phyloP scores from a whole-genome alignment of 257 asterid species.

The Ehretia macrophylla region DNA sequence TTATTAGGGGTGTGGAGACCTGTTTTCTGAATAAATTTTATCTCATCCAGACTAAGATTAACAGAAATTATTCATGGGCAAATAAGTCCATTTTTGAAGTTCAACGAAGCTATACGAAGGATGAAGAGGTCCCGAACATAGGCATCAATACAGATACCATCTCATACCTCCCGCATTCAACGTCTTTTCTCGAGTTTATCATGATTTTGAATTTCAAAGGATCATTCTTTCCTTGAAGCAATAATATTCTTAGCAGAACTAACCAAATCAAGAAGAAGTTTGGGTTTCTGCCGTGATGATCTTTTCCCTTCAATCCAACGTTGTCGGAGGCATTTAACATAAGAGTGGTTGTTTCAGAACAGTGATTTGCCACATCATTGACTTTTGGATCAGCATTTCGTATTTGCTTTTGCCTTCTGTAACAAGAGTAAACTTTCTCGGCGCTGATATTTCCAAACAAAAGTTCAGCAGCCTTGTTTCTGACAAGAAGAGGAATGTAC shows the following conservation, averaged over 20 bases:
- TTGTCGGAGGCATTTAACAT: background rate
- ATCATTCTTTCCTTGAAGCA: slow-evolving; percentile 48
- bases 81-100: too few relatives aligned
- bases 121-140: background rate
- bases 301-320: slow-evolving; percentile 6
- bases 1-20: too few relatives aligned
- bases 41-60: too few relatives aligned
- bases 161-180: slow-evolving; percentile 59
- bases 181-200: slow-evolving; percentile 38
- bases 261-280: slow-evolving; percentile 50
- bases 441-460: slow-evolving; percentile 58
- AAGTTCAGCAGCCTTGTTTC: slow-evolving; percentile 57
- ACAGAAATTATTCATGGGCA: too few relatives aligned
- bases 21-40: too few relatives aligned
- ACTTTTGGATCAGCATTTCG: slow-evolving; percentile 4
- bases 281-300: slow-evolving; percentile 11
- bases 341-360: background rate
- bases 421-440: slow-evolving; percentile 43
- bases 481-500: slow-evolving; percentile 50
- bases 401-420: slow-evolving; percentile 26
- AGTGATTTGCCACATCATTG: background rate
- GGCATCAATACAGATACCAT: slow-evolving; percentile 53
- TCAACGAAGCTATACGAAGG: too few relatives aligned
- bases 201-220: slow-evolving; percentile 46
- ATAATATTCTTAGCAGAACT: slow-evolving; percentile 43